Evolutionary conservation across 202 grass and related monocot genomes (phyloP), one percentile per base, ranked within the genome.

Genomic region (Carex arenaria): DNA sequence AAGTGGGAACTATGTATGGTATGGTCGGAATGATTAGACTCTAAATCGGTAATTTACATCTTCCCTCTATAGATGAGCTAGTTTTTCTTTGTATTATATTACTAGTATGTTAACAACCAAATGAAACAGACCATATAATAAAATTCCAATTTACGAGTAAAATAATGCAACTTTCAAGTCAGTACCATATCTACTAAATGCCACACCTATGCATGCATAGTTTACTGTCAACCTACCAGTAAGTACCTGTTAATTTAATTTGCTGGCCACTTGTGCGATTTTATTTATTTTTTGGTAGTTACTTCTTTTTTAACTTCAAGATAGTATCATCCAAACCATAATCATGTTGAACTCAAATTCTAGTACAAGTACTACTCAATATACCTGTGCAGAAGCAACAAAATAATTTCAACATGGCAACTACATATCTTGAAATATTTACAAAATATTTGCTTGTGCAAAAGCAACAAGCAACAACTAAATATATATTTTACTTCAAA

Each of bases 11-110:
- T 66, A 83, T 93, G 28, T 98, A 83, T 87, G 95, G 95, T 40
- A 76, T 98, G 51, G 66, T 98, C 66, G 95, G 95, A 70, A 86
- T 93, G 72, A 87, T 98, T 83, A 98, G 91, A 76, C 92, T 95
- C 83, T 87, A 90, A 82, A 86, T 83, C 31, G 89, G 88, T 73
- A 84, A 79, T 80, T 84, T 52, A 17, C 45, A 59, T 75, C 10
- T 71, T 75, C 40, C 49, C 26, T 51, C 38, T n/a, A 13, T 0
- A 17, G 26, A 26, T 26, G 32, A 19, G 61, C 6, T 43, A 8
- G 63, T 75, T 26, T 26, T 26, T 26, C 26, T 26, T 26, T 26
- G 26, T 26, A 26, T 26, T 26, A 26, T 26, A 26, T 26, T 26
- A 26, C 26, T 26, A 26, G 17, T 42, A 7, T 45, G 10, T 53